A percentile compares a stretch with the other conserved stretches of the same genome.
These are phyloP conservation scores for Sporothrix brasiliensis DNA, from an alignment of 2,329 filamentous ascomycete species.

Conservation along the genomic window DNA sequence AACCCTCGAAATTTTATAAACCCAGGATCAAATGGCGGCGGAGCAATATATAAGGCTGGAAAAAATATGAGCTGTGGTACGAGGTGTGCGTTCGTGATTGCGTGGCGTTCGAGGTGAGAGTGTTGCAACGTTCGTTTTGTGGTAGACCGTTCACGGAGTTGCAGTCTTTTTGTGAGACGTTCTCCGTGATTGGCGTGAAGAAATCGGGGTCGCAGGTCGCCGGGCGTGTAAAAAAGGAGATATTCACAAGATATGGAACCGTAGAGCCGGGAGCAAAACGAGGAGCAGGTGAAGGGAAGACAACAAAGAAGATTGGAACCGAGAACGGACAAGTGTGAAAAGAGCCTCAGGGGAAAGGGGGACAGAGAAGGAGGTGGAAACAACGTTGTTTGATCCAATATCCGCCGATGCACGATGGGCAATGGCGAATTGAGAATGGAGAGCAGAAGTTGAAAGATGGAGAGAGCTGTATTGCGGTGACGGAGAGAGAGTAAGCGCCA, in stretches of 20 bases:
- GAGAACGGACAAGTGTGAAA: not conserved
- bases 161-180: not conserved
- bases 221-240: slow-evolving; percentile 25
- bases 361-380: slow-evolving; percentile 9
- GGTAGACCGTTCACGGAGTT: not conserved
- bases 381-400: slow-evolving; percentile 16
- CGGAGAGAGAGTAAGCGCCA: slow-evolving; percentile 27
- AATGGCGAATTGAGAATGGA: slow-evolving; percentile 5
- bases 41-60: slow-evolving; percentile 24
- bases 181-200: slow-evolving; percentile 16
- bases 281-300: slow-evolving; percentile 12
- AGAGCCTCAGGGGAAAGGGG: slow-evolving; percentile 25
- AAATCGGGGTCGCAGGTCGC: slow-evolving; percentile 6
- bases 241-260: slow-evolving; percentile 22
- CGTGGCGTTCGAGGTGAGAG: slow-evolving; percentile 5
- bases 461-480: not conserved
- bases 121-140: not conserved
- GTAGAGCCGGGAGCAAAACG: slow-evolving; percentile 21
- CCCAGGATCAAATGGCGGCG: slow-evolving; percentile 2
- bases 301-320: not conserved
- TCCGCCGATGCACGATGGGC: not conserved
- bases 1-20: not conserved
- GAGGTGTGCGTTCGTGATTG: slow-evolving; percentile 11
- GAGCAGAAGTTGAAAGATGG: not conserved
- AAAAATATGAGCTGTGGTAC: not conserved